Conservation (phyloP, 1,284 basidiomycete species). For the Mycena citricolor region DNA sequence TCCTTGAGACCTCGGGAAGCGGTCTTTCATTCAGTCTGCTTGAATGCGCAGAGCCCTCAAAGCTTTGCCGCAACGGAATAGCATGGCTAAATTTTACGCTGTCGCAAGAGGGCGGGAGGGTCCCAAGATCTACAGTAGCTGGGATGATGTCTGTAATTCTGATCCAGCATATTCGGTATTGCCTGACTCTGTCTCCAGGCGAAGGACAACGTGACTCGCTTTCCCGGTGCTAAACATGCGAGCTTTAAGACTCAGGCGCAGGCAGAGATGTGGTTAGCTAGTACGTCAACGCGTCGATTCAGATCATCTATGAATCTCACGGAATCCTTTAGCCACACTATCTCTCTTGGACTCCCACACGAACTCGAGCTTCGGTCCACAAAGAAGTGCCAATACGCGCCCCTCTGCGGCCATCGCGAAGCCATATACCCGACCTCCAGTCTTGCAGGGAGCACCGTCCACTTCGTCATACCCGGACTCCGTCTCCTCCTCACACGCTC, state of each 20-base stretch:
- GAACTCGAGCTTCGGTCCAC: too few species aligned
- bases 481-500: background rate
- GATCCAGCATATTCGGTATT: background rate
- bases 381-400: too few species aligned
- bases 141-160: constrained; percentile 48
- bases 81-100: constrained; percentile 52
- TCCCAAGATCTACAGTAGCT: constrained; percentile 50
- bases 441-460: background rate
- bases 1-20: too few species aligned
- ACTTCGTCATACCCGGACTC: background rate
- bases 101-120: constrained; percentile 54
- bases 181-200: constrained; percentile 33
- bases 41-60: constrained; percentile 23
- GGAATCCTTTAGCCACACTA: too few species aligned
- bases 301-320: too few species aligned
- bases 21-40: too few species aligned
- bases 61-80: too few species aligned
- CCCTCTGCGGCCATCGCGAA: constrained; percentile 2
- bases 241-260: constrained; percentile 43
- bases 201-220: constrained; percentile 43
- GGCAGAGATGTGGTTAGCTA: constrained; percentile 47
- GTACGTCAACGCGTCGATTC: constrained; percentile 6
- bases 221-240: constrained; percentile 46
- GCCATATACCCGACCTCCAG: constrained; percentile 5
- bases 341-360: too few species aligned